phyloP scores from a whole-genome alignment of 1,284 basidiomycete species.

The Ustilago nuda region DNA sequence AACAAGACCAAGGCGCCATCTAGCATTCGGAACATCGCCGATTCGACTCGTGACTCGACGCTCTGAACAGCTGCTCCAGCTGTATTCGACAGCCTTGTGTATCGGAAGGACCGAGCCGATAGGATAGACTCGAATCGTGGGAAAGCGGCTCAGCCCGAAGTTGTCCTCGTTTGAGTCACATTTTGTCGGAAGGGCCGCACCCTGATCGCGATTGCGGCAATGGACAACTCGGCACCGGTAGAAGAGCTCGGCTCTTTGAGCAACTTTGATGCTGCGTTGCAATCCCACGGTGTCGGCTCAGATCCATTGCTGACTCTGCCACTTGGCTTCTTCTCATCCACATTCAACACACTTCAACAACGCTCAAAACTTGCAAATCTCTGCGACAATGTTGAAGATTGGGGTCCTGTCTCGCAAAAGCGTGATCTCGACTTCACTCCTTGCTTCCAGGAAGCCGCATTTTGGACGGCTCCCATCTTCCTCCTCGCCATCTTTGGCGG shows the following conservation, averaged over 20 bases:
- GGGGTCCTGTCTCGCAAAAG: conserved; percentile 75
- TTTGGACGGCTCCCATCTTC: conserved; percentile 56
- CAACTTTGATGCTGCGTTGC: conserved; percentile 27
- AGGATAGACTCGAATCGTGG: not conserved
- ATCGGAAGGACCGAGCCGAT: not conserved
- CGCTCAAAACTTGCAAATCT: conserved; percentile 16
- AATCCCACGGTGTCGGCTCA: conserved; percentile 20
- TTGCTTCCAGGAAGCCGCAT: conserved; percentile 80
- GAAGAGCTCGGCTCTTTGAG: conserved; percentile 34
- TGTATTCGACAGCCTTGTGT: not conserved
- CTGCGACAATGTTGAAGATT: conserved; percentile 71
- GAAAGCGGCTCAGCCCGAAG: not conserved
- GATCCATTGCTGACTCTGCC: conserved; percentile 36
- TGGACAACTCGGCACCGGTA: conserved; percentile 29
- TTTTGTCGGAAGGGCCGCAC: not conserved
- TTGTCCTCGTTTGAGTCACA: not conserved
- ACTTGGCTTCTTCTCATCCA: conserved; percentile 32
- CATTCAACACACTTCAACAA: conserved; percentile 17
- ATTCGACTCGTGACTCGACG: not conserved
- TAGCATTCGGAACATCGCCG: not conserved
- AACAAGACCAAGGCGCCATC: not conserved
- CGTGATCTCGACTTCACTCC: conserved; percentile 83
- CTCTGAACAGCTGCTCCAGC: conserved; percentile 1
- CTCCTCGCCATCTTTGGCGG: conserved; percentile 54
- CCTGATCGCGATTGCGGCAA: conserved; percentile 3